phyloP scores from a whole-genome alignment of 2,329 filamentous ascomycete genomes.

The Fusarium albosuccineum region DNA sequence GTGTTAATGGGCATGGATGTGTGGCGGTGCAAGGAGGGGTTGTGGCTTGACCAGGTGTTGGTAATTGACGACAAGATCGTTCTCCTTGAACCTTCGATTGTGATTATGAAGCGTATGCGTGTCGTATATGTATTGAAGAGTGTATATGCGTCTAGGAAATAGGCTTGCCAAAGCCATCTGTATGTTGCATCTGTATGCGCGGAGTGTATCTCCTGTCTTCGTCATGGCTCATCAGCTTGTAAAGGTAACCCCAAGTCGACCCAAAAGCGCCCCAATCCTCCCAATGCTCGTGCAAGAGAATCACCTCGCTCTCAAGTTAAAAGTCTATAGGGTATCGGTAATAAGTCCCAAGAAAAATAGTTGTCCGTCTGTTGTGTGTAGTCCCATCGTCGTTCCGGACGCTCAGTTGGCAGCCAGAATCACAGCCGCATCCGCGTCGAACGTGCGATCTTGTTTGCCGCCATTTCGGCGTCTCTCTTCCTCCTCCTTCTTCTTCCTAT shows the following conservation, averaged over 20 bases:
- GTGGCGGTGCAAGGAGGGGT: constrained; percentile 14
- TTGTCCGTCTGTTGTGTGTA: constrained; percentile 23
- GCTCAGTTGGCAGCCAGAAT: constrained; percentile 69
- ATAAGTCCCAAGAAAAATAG: constrained; percentile 35
- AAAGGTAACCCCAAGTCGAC: background rate
- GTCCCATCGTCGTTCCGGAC: background rate
- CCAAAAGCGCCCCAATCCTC: constrained; percentile 2
- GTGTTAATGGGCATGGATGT: constrained; percentile 18
- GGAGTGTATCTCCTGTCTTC: constrained; percentile 14
- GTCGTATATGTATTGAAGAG: constrained; percentile 8
- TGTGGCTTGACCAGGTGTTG: constrained; percentile 26
- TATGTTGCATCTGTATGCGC: constrained; percentile 7
- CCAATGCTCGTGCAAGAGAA: constrained; percentile 7
- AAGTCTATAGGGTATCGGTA: constrained; percentile 48
- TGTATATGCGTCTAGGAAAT: constrained; percentile 37
- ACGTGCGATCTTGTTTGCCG: constrained; percentile 61
- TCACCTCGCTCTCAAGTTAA: constrained; percentile 26
- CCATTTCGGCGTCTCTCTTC: constrained; percentile 58
- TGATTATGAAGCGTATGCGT: background rate
- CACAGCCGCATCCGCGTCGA: constrained; percentile 66
- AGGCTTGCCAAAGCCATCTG: constrained; percentile 26
- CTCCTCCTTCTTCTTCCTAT: constrained; percentile 58
- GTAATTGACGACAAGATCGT: background rate
- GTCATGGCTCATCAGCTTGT: constrained; percentile 26
- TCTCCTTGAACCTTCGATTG: background rate